Conservation (phyloP, 805 yeast species). For the Candida namnaoensis region DNA sequence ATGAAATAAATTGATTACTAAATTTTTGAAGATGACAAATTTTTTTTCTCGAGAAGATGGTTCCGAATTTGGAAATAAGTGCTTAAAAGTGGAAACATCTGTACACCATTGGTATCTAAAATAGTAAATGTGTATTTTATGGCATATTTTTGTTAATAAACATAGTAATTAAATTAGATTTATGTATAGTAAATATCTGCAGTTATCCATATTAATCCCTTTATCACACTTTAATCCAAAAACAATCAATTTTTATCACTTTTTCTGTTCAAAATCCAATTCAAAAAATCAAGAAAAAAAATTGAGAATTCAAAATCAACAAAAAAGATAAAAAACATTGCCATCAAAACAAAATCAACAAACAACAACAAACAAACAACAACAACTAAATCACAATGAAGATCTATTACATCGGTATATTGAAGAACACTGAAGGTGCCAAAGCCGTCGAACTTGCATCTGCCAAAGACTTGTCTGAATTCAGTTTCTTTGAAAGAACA, state of each 20-base stretch:
- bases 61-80: background rate
- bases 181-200: too few species aligned
- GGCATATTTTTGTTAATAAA: too few species aligned
- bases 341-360: background rate
- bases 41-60: too few species aligned
- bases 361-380: background rate
- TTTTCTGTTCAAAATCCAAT: too few species aligned
- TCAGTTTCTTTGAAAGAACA: slow-evolving; percentile 81
- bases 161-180: too few species aligned
- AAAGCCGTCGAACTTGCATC: slow-evolving; percentile 70
- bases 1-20: too few species aligned
- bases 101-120: background rate
- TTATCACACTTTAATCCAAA: too few species aligned
- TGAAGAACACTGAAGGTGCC: slow-evolving; percentile 50
- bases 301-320: background rate
- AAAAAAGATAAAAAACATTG: too few species aligned
- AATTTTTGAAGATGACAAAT: background rate
- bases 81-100: background rate
- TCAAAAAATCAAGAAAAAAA: too few species aligned
- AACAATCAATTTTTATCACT: too few species aligned
- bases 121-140: too few species aligned
- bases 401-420: slow-evolving; percentile 82
- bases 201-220: too few species aligned
- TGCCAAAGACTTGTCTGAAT: slow-evolving; percentile 76
- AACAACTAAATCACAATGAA: slow-evolving; percentile 45